Evolutionary conservation across 352 stramenopile species (phyloP).

Genomic region (Phytophthora sp.): DNA sequence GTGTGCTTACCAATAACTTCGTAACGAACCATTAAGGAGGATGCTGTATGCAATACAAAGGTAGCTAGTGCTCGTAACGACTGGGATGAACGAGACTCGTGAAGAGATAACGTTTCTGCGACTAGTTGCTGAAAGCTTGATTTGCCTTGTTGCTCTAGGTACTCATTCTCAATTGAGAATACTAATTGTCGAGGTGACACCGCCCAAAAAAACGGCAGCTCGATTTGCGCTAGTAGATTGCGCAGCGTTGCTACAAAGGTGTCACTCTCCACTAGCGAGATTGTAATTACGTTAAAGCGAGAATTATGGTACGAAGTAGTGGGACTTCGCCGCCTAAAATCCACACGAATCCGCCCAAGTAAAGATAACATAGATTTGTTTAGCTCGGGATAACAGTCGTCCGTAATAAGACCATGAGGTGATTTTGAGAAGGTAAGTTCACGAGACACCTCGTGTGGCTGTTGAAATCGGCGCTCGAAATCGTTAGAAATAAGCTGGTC

Average conservation of each 20-base stretch:
- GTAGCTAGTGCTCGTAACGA: conserved; percentile 45
- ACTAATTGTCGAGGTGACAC: conserved; percentile 56
- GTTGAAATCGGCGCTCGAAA: conserved; percentile 8
- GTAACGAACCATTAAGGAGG: conserved; percentile 63
- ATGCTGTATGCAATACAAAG: conserved; percentile 59
- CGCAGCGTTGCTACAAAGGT: conserved; percentile 56
- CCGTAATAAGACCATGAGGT: conserved; percentile 47
- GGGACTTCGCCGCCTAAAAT: conserved; percentile 11
- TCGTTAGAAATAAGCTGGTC: conserved; percentile 10
- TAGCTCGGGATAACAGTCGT: conserved; percentile 38
- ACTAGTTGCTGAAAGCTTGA: conserved; percentile 70
- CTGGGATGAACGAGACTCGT: conserved; percentile 22
- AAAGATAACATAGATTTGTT: conserved; percentile 41
- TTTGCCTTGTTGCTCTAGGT: conserved; percentile 45
- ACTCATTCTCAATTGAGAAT: conserved; percentile 68
- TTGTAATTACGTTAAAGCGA: conserved; percentile 18
- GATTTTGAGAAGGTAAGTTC: conserved; percentile 32
- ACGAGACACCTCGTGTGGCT: conserved; percentile 24
- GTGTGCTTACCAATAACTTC: conserved; percentile 64
- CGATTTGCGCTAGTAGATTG: conserved; percentile 40
- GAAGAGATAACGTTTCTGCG: conserved; percentile 37
- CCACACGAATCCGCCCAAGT: conserved; percentile 41
- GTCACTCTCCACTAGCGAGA: conserved; percentile 65
- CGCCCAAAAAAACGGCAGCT: conserved; percentile 73
- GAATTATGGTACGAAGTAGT: conserved; percentile 2